A percentile compares a stretch with the other conserved stretches of the same genome.
Evolutionary conservation across 352 stramenopile genomes (phyloP).

Genomic region (Thalassiosira mediterranea): DNA sequence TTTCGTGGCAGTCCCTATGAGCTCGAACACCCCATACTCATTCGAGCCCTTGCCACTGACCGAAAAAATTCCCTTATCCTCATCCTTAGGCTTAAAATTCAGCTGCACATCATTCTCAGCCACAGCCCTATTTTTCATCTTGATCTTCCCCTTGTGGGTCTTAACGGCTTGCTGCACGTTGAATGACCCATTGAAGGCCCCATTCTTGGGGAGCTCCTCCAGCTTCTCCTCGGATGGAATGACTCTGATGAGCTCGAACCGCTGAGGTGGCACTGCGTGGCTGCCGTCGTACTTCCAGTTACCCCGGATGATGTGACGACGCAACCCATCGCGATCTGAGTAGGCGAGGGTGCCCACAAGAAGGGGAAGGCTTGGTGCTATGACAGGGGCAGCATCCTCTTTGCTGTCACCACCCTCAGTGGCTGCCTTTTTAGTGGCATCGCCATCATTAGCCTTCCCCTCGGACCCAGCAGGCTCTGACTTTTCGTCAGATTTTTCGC

Average conservation of each 20-base stretch:
- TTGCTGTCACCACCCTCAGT: neutral
- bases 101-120: slow-evolving; percentile 74
- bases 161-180: slow-evolving; percentile 66
- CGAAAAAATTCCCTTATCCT: slow-evolving; percentile 43
- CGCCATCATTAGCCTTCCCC: neutral
- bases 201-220: slow-evolving; percentile 65
- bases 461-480: neutral
- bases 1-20: slow-evolving; percentile 72
- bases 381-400: neutral
- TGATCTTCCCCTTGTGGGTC: slow-evolving; percentile 75
- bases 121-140: slow-evolving; percentile 68
- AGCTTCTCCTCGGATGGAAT: slow-evolving; percentile 64
- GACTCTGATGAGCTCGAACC: slow-evolving; percentile 75
- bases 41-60: slow-evolving; percentile 77
- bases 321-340: slow-evolving; percentile 22
- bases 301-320: slow-evolving; percentile 75
- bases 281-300: slow-evolving; percentile 82
- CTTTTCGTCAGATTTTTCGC: slow-evolving; percentile 10
- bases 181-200: slow-evolving; percentile 81
- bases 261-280: slow-evolving; percentile 54
- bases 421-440: neutral
- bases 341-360: slow-evolving; percentile 62
- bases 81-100: slow-evolving; percentile 63
- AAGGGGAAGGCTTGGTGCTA: slow-evolving; percentile 11
- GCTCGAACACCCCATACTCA: slow-evolving; percentile 80